Evolutionary conservation across 2,329 filamentous ascomycete species (phyloP).

Genomic region (Pseudogymnoascus sp.): DNA sequence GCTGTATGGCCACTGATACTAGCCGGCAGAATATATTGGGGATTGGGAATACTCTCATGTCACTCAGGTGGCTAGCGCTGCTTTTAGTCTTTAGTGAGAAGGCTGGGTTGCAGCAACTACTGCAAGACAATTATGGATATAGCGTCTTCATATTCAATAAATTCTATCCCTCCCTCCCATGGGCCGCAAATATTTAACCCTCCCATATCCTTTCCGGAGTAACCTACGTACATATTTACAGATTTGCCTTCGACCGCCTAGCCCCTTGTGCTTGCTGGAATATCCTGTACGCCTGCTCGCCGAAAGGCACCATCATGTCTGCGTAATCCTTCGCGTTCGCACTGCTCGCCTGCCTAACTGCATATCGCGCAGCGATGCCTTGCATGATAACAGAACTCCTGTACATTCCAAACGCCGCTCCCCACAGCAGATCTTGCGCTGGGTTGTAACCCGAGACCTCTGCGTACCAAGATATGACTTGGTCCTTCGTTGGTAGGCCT

Average conservation of each 20-base stretch:
- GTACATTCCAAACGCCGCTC: conserved; percentile 54
- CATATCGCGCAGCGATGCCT: conserved; percentile 85
- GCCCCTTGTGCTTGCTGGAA: conserved; percentile 44
- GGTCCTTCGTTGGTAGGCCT: conserved; percentile 42
- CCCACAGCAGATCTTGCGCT: conserved; percentile 51
- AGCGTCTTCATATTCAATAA: neutral
- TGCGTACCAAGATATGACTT: conserved; percentile 58
- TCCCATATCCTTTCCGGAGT: neutral
- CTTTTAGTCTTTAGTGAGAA: neutral
- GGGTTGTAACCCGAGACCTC: conserved; percentile 66
- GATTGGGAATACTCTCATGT: neutral
- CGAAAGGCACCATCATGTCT: conserved; percentile 60
- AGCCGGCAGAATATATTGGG: neutral
- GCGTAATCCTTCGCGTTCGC: conserved; percentile 69
- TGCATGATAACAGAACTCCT: conserved; percentile 59
- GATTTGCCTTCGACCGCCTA: conserved; percentile 31
- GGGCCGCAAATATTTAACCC: neutral
- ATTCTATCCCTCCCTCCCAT: neutral
- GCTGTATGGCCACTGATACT: neutral
- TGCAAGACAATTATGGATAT: neutral
- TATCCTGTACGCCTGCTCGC: conserved; percentile 68
- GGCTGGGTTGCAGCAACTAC: neutral
- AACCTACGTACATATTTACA: conserved; percentile 28
- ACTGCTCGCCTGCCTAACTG: conserved; percentile 80
- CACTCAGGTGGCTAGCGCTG: neutral